A percentile compares a stretch with the other conserved stretches of the same genome.
Evolutionary conservation across 148 eudicot species (phyloP).

Genomic region (Spergularia bocconei): DNA sequence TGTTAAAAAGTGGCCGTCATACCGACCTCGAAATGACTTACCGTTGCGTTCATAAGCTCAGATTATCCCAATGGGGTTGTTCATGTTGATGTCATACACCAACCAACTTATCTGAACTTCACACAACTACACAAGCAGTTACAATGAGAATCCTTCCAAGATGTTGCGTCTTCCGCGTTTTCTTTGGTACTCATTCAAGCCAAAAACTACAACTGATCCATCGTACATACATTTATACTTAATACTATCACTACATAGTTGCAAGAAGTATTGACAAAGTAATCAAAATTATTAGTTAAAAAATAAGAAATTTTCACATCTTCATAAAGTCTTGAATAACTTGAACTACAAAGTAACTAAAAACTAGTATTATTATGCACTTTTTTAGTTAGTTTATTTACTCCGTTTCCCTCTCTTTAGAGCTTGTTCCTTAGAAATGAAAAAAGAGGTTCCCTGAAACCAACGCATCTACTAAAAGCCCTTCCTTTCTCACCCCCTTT

Average conservation of each 20-base stretch:
- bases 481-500: background rate
- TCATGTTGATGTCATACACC: background rate
- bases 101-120: too few relatives aligned
- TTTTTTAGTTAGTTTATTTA: background rate
- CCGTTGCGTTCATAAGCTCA: background rate
- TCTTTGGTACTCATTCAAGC: too few relatives aligned
- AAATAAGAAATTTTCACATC: background rate
- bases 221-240: background rate
- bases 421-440: conserved; percentile 16
- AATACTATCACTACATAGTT: background rate
- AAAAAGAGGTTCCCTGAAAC: background rate
- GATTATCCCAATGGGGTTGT: background rate
- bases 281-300: background rate
- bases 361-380: background rate
- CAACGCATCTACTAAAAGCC: background rate
- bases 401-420: background rate
- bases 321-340: background rate
- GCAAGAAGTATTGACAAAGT: background rate
- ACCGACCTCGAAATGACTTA: background rate
- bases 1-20: background rate
- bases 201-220: background rate
- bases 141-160: too few relatives aligned
- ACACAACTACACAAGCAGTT: too few relatives aligned
- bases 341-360: background rate
- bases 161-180: too few relatives aligned